Base-by-base conservation (phyloP, 2,329 filamentous ascomycete genomes). In the Trichoderma pleuroti region DNA sequence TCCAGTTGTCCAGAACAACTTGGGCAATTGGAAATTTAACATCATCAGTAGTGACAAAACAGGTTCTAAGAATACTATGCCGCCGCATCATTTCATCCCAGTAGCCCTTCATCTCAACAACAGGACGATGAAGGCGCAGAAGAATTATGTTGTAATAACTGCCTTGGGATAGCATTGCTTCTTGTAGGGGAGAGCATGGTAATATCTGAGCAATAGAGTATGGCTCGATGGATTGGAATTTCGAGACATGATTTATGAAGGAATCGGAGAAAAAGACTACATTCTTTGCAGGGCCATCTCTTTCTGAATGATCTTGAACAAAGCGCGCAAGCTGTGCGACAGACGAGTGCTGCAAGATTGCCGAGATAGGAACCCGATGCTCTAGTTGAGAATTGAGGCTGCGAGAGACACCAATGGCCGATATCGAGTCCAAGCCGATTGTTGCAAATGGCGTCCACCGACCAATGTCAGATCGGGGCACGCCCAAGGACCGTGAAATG, bases 161-260 rank as follows among this genome's bases (percentile, higher is more conserved):
- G 1, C 81, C 80, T 12, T 82, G 78, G 10, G 88, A 87, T 0
- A 97, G 83, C 93, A 97, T 97, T 1, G 91, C 92, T 81, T 97
- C 92, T 78, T 98, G 94, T 0, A 98, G 82, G 1, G 94, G 92
- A 1, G 93, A 97, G 77, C 94, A 97, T 1, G 94, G 94, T 6
- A 94, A 81, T 10, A 97, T 84, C 1, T 82, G 83, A 34, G 86
- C 80, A 3, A 92, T 82, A 0, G 74, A 57, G 5, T 79, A 77
- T 0, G 78, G 78, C 2, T 78, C n/a, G n/a, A n/a, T n/a, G n/a
- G n/a, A n/a, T n/a, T n/a, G n/a, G n/a, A n/a, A n/a, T n/a, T n/a
- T n/a, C n/a, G n/a, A n/a, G n/a, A n/a, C n/a, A n/a, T n/a, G n/a
- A n/a, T n/a, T n/a, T n/a, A n/a, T 49, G 49, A 81, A 79, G 1